Base-by-base conservation (phyloP, 2,329 filamentous ascomycete species). In the Colletotrichum sidae region DNA sequence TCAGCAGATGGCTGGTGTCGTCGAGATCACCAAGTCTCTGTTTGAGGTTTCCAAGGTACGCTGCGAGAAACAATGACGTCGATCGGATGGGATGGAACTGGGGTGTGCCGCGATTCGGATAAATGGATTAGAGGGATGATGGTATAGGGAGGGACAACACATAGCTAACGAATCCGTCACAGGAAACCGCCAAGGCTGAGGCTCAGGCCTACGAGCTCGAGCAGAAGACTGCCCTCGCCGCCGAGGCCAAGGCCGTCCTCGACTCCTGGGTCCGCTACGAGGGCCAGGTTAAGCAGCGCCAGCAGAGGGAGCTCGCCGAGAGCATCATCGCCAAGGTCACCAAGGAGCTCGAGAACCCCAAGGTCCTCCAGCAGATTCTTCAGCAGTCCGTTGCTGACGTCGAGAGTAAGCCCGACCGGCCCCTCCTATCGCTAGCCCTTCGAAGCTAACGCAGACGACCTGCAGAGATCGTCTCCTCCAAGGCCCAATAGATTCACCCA, bases 181-280 rank as follows among this genome's bases (percentile, higher is more conserved):
- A 97, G 94, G 96, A 99, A 89, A 99, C 96, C 77, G 96, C 96
- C 77, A 86, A 92, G 84, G 92, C 98, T 72, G 96, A 99, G 88
- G 91, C 95, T 72, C 83, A 98, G 88, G 94, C 94, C 71, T 99
- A 91, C 83, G 94, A 98, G 88, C 90, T 98, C 72, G 94, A 98
- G 88, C 96, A 99, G 85, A 91, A 90, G 85, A 97, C 95, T 68
- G 92, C 94, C 73, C 86, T 99, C 71, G 94, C 94, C 65, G 85
- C 89, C 70, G 96, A 99, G 88, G 95, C 95, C 77, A 99, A 97
- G 91, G 77, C 87, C 68, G 96, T 98, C 66, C 90, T 99, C 71
- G 96, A 99, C 81, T 97, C 94, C 64, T 99, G 96, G 96, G 94
- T 98, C 70, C 92, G 96, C 79, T 99, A 99, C 83, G 96, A 99